Conservation (phyloP, 768 basidiomycete genomes). For the Trametes coccinea region DNA sequence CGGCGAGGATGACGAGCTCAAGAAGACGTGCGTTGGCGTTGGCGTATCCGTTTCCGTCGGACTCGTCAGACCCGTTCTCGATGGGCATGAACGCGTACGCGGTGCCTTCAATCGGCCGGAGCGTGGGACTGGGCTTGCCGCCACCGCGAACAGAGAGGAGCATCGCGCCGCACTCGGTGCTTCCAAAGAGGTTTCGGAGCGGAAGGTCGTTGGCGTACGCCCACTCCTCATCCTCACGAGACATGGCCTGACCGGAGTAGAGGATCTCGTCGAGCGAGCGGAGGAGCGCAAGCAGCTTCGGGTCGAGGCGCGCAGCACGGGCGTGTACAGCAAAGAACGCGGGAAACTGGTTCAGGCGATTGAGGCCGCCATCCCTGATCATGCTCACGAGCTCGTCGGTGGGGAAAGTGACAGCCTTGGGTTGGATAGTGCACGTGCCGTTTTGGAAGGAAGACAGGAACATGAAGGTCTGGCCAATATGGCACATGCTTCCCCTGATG, state of each 20-base stretch:
- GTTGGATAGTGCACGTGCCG: slow-evolving; percentile 67
- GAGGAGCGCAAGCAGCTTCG: slow-evolving; percentile 59
- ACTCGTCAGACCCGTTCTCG: slow-evolving; percentile 40
- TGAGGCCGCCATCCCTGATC: slow-evolving; percentile 61
- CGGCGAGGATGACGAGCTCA: slow-evolving; percentile 64
- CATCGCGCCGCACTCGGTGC: slow-evolving; percentile 73
- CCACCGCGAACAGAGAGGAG: slow-evolving; percentile 54
- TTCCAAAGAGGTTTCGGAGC: slow-evolving; percentile 68
- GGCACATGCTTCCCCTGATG: slow-evolving; percentile 73
- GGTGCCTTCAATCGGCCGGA: slow-evolving; percentile 28
- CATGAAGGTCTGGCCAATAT: slow-evolving; percentile 74
- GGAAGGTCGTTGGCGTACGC: slow-evolving; percentile 56
- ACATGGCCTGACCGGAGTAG: slow-evolving; percentile 61
- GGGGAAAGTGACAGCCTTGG: slow-evolving; percentile 57
- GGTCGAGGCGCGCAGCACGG: slow-evolving; percentile 52
- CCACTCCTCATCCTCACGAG: slow-evolving; percentile 67
- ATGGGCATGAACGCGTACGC: slow-evolving; percentile 42
- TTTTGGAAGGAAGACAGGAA: slow-evolving; percentile 67
- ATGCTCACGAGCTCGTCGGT: slow-evolving; percentile 69
- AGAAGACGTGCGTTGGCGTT: slow-evolving; percentile 52
- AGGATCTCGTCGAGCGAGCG: slow-evolving; percentile 57
- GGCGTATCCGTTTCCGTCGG: slow-evolving; percentile 46
- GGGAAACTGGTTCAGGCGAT: slow-evolving; percentile 69
- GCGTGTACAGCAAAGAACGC: slow-evolving; percentile 64
- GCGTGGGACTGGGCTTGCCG: slow-evolving; percentile 17